These are phyloP conservation scores for Calocybe gangraenosa DNA, from an alignment of 768 basidiomycete species.

Conservation along the genomic window DNA sequence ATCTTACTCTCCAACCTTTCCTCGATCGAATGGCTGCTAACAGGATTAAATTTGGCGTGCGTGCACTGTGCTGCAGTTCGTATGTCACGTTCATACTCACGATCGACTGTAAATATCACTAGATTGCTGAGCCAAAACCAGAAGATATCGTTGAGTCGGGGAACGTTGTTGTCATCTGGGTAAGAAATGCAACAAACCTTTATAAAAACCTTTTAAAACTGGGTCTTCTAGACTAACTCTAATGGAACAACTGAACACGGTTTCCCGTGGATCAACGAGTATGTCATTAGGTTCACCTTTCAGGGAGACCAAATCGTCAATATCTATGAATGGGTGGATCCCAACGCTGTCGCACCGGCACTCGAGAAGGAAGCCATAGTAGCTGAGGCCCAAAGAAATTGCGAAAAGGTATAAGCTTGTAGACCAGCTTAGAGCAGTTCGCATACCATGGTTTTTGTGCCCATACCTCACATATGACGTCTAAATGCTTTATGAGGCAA, in stretches of 20 bases:
- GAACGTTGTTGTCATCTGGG: slow-evolving; percentile 4
- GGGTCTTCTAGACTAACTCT: slow-evolving; percentile 4
- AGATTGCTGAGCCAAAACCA: not conserved
- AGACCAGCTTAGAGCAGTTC: too few species aligned
- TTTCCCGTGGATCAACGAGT: slow-evolving; percentile 7
- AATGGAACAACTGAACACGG: slow-evolving; percentile 6
- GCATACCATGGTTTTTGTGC: too few species aligned
- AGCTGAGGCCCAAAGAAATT: not conserved
- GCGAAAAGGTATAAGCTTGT: not conserved
- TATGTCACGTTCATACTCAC: not conserved
- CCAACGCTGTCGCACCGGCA: not conserved
- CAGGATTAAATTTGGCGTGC: slow-evolving; percentile 5
- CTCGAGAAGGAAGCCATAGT: slow-evolving; percentile 3
- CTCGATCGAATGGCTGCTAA: slow-evolving; percentile 4
- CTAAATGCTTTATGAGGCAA: too few species aligned
- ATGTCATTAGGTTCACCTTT: slow-evolving; percentile 5
- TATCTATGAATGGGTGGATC: slow-evolving; percentile 4
- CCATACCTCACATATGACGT: too few species aligned
- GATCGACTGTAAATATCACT: not conserved
- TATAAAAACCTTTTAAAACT: not conserved
- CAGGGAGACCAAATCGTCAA: slow-evolving; percentile 1
- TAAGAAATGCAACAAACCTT: not conserved
- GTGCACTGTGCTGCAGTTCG: not conserved
- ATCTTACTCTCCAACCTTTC: slow-evolving; percentile 2
- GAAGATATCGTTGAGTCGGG: slow-evolving; percentile 1